Evolutionary conservation across 2,329 filamentous ascomycete genomes (phyloP).

Genomic region (Dissoconium aciculare): DNA sequence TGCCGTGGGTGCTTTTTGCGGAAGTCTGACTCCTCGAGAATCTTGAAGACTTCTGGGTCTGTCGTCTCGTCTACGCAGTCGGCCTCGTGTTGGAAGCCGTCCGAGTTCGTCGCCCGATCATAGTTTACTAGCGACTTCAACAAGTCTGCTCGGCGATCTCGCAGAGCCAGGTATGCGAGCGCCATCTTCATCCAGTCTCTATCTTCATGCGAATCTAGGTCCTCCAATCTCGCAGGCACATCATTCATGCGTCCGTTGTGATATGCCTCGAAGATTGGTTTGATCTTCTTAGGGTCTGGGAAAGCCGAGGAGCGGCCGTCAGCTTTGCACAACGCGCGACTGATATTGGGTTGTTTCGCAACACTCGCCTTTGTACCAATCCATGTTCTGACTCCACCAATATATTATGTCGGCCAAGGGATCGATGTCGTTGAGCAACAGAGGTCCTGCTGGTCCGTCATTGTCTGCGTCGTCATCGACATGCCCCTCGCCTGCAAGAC

Average conservation of each 20-base stretch:
- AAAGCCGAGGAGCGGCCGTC: too few species aligned
- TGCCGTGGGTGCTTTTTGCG: too few species aligned
- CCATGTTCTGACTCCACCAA: too few species aligned
- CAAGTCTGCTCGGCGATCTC: background rate
- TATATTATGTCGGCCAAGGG: too few species aligned
- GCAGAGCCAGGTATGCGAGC: background rate
- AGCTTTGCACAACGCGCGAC: too few species aligned
- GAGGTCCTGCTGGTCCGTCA: too few species aligned
- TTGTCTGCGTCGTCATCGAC: background rate
- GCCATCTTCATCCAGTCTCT: background rate
- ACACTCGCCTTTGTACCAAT: too few species aligned
- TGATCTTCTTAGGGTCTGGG: too few species aligned
- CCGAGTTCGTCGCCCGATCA: background rate
- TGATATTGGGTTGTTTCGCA: too few species aligned
- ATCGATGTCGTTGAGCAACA: too few species aligned
- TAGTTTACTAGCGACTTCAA: background rate
- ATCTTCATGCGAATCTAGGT: background rate
- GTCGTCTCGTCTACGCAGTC: background rate
- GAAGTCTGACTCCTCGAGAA: background rate
- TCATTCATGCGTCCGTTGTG: background rate
- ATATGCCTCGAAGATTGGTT: background rate
- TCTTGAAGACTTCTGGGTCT: constrained; percentile 1
- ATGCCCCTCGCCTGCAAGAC: background rate
- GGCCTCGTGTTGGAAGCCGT: background rate
- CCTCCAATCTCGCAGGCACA: background rate